Evolutionary conservation across 2,329 filamentous ascomycete species (phyloP), one percentile per base, ranked within the genome.

Genomic region (Stemphylium beticola): DNA sequence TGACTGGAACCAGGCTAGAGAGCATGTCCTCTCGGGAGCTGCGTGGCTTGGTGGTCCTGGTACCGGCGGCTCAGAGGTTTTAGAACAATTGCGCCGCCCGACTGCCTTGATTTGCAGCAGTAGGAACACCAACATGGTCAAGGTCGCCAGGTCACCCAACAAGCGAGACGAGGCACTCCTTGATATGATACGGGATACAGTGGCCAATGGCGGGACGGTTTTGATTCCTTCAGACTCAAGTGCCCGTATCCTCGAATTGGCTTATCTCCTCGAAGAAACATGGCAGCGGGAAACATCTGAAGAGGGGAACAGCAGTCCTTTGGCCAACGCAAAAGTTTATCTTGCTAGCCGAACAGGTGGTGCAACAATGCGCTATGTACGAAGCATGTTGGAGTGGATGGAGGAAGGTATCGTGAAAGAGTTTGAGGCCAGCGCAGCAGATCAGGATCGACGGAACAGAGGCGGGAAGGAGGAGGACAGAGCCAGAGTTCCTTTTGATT

Each of bases 321-420:
- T 86, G 38, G 81, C 79, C 60, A 77, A 76, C 26, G 78, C 83
- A 9, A 81, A 79, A 44, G 80, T 97, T 0, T 97, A 92, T 71
- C 81, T 99, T 38, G 93, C 93, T 0, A 93, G 92, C 34, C 88
- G 88, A 55, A 96, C 92, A 57, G 90, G 91, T 60, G 88, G 91
- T 53, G 93, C 92, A 58, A 96, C 93, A 0, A 90, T 98, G 82
- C 85, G 92, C 47, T 91, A 97, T 63, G 91, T 93, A 22, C 85
- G 93, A 62, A 97, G 93, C 74, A 96, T 99, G 91, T 81, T 99
- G 29, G 95, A 99, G 72, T 99, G 95, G 95, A 98, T 99, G 93
- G 93, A 98, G 71, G 93, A 97, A 69, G 89, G 87, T 53, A 96
- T 99, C 55, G 89, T 96, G 37, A 87, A 92, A 49, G 93, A 98